Percentiles rank a stretch among this genome's conserved stretches.
These are phyloP conservation scores for Auriscalpium orientale DNA, from an alignment of 768 basidiomycete genomes.

Conservation along the genomic window DNA sequence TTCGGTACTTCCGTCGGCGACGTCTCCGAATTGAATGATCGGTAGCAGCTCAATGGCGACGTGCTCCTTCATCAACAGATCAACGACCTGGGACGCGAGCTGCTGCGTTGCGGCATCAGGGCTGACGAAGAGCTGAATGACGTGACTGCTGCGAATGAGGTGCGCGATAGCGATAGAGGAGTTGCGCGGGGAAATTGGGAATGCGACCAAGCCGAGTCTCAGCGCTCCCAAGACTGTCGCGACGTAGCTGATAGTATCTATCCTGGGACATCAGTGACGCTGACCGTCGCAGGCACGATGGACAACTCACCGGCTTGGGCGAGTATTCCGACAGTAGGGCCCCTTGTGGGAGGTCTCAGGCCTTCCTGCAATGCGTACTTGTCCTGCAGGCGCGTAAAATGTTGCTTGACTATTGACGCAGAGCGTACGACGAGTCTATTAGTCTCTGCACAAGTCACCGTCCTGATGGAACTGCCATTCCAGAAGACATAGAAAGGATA, in stretches of 20 bases:
- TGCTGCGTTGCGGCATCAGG: constrained; percentile 14
- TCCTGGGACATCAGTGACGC: background rate
- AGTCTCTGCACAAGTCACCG: constrained; percentile 21
- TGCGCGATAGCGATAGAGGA: constrained; percentile 29
- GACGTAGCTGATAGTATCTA: constrained; percentile 11
- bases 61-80: constrained; percentile 2
- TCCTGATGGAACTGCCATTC: constrained; percentile 7
- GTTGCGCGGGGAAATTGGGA: constrained; percentile 29
- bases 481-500: constrained; percentile 27
- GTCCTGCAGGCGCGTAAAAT: constrained; percentile 2
- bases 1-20: constrained; percentile 4
- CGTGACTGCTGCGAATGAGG: constrained; percentile 21
- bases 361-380: constrained; percentile 1
- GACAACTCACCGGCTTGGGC: constrained; percentile 17
- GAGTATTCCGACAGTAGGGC: constrained; percentile 22
- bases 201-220: constrained; percentile 20
- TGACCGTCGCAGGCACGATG: background rate
- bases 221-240: constrained; percentile 17
- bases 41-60: constrained; percentile 3
- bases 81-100: constrained; percentile 13
- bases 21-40: constrained; percentile 15
- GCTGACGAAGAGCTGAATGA: constrained; percentile 18
- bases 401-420: constrained; percentile 13
- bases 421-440: constrained; percentile 22
- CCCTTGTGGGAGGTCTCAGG: background rate